Evolutionary conservation across 148 eudicot species (phyloP), one percentile per base, ranked within the genome.

Genomic region (Heliamphora exappendiculata): DNA sequence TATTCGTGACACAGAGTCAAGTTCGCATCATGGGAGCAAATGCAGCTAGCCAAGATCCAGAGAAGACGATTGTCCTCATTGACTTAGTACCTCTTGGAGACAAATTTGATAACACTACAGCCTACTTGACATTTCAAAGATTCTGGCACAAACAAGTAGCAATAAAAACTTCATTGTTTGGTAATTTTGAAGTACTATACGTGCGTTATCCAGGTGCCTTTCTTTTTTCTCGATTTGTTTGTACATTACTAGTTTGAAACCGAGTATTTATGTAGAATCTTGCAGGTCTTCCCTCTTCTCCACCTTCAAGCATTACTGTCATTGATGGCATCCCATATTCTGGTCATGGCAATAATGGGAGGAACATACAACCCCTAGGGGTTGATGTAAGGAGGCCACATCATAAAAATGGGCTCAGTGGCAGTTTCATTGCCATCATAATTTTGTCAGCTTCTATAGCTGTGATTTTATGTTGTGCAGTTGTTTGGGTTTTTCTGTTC

Each of bases 11-110:
- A 60, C 89, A 68, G 82, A 87, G 89, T 78, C 96, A 93, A 88
- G 96, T 93, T 71, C 93, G 93, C 16, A 87, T 93, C 59, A 88
- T 93, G 96, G 98, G 98, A 82, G 98, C 98, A 78, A 88, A 88
- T 83, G 88, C 88, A 37, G 91, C 89, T 41, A 81, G 66, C 64
- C 84, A 87, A 64, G 78, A 88, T 78, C 87, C 91, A 17, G 94
- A 89, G 39, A 91, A 91, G 69, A 91, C 98, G 20, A 81, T 85
- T 50, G 90, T 89, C 76, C 89, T 89, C 13, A 79, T 87, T 63
- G 87, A 93, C 84, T 87, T 93, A 80, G 89, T 93, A 73, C 98
- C 98, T 50, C 84, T 93, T 60, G 89, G 86, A 59, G 87, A 84
- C 26, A 88, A 85, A 67, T 89, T 91, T 45, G 96, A 93, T 74